phyloP scores from a whole-genome alignment of 2,329 filamentous ascomycete species.

The Beauveria sp. region DNA sequence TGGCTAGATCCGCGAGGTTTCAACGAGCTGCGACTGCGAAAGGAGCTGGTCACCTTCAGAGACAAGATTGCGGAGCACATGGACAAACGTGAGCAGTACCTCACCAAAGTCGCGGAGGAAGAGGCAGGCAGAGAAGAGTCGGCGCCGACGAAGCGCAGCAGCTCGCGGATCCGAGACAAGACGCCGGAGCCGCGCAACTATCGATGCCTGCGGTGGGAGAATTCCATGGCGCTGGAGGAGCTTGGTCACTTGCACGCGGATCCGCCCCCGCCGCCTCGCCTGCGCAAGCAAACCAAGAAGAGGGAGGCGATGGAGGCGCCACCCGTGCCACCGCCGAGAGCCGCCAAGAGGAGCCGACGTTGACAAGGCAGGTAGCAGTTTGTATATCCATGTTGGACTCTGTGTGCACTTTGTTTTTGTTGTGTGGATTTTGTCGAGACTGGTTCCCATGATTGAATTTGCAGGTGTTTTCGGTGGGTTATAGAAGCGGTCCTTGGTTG shows the following conservation, averaged over 20 bases:
- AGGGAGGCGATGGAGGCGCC: conserved; percentile 34
- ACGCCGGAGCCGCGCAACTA: conserved; percentile 38
- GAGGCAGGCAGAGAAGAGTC: conserved; percentile 32
- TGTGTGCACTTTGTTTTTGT: neutral
- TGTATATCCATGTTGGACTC: neutral
- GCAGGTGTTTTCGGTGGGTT: neutral
- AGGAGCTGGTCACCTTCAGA: conserved; percentile 72
- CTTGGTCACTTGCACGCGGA: conserved; percentile 51
- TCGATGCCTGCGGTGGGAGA: conserved; percentile 47
- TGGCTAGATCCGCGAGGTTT: conserved; percentile 86
- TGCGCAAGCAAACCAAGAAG: conserved; percentile 45
- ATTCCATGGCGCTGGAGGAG: conserved; percentile 49
- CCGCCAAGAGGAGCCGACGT: conserved; percentile 4
- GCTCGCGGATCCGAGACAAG: conserved; percentile 38
- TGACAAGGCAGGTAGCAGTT: neutral
- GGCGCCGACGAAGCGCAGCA: conserved; percentile 30
- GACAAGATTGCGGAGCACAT: conserved; percentile 73
- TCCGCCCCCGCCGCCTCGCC: conserved; percentile 42
- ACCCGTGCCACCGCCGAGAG: conserved; percentile 4
- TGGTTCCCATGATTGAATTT: neutral
- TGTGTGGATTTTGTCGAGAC: neutral
- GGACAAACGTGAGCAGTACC: conserved; percentile 68
- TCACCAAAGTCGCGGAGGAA: conserved; percentile 30
- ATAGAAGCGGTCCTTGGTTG: neutral
- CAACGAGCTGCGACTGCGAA: conserved; percentile 79